Evolutionary conservation across 345 rosid species (phyloP), one percentile per base, ranked within the genome.

Genomic region (Eucalyptus cladocalyx): DNA sequence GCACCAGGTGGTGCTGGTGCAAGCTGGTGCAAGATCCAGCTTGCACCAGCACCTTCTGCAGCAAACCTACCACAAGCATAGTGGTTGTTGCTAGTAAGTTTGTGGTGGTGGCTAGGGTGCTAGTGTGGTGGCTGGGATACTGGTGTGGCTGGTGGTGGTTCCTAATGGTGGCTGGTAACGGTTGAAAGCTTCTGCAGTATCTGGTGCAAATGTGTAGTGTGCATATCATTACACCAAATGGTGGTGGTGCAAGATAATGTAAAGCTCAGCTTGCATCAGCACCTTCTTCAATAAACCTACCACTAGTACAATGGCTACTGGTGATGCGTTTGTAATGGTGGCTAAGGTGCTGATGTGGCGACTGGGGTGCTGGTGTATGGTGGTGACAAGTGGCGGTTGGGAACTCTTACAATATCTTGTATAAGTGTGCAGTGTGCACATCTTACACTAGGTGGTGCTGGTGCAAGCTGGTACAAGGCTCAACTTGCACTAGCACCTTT

Each of bases 201-300:
- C 8, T 16, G 8, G 0, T 50, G 0, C 19, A 50, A 50, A 0
- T 16, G 19, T 50, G 53, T 1, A 50, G 3, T 16, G 53, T 50
- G 53, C 19, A 50, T 0, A 50, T 6, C 1, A n/a, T 50, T 50
- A 8, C 53, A 50, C 53, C 8, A 50, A 0, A 50, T 6, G 0
- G 19, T 50, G 53, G 0, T 50, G 0, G 19, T 50, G 19, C 18
- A 50, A 50, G 53, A 0, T 50, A 50, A 50, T 50, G 19, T 16
- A 50, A 50, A 0, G 19, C 53, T 50, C 0, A 16, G 1, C 53
- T 50, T 50, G 0, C 0, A 50, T 16, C 8, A 50, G 0, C 0
- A 50, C 53, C 19, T 50, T 50, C 19, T 50, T 50, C 19, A 2
- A 0, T 50, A 50, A 0, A 50, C 53, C 53, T 50, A 50, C 53